Evolutionary conservation across 169 alveolate species (phyloP).

Genomic region (Eimeria zaria): DNA sequence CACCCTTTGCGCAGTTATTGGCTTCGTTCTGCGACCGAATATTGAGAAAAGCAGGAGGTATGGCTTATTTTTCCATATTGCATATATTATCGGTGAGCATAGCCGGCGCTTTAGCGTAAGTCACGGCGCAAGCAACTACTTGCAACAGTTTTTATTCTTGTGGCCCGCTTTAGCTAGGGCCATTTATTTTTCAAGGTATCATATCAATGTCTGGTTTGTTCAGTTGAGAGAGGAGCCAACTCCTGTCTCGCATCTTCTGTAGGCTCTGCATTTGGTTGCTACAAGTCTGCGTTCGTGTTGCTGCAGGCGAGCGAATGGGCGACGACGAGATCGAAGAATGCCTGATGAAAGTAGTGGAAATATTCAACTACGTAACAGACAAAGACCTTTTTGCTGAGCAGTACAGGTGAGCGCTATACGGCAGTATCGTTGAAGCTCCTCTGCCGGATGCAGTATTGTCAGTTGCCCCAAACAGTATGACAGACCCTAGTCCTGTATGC

Average conservation of each 20-base stretch:
- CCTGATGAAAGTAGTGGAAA: constrained; percentile 88
- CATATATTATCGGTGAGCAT: neutral
- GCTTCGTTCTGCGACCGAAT: constrained; percentile 85
- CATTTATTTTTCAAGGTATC: neutral
- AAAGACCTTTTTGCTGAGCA: constrained; percentile 93
- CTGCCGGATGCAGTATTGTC: neutral
- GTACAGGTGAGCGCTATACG: constrained; percentile 78
- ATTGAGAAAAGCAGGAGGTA: constrained; percentile 82
- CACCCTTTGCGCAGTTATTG: constrained; percentile 80
- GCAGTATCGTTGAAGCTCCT: neutral
- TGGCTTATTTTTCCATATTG: neutral
- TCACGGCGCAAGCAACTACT: neutral
- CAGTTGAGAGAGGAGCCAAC: neutral
- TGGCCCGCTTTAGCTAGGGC: neutral
- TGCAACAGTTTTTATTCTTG: neutral
- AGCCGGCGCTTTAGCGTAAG: too few species aligned
- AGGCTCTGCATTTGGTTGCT: neutral
- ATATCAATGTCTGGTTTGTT: neutral
- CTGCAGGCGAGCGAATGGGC: constrained; percentile 70
- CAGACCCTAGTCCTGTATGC: neutral
- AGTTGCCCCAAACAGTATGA: neutral
- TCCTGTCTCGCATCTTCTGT: neutral
- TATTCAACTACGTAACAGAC: constrained; percentile 92
- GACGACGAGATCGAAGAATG: constrained; percentile 85
- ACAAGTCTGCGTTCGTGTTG: neutral